A percentile compares a stretch with the other conserved stretches of the same genome.
These are phyloP conservation scores for Saccharum officinarum DNA, from an alignment of 176 grass and related monocot genomes.

Conservation along the genomic window DNA sequence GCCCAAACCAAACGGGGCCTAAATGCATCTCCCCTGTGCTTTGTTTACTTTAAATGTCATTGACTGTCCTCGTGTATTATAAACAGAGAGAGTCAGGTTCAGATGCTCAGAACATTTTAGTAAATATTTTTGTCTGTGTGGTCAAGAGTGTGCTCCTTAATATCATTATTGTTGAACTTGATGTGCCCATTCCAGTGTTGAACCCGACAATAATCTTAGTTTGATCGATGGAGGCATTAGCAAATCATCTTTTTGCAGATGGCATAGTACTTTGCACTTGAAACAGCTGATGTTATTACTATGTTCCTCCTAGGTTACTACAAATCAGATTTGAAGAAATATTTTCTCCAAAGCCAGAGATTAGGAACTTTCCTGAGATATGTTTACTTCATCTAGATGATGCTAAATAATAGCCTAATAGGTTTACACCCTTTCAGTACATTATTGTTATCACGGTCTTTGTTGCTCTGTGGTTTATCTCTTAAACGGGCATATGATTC, in stretches of 20 bases:
- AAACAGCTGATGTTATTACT: neutral
- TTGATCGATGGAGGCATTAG: neutral
- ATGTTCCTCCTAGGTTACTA: neutral
- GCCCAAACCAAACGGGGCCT: too few species aligned
- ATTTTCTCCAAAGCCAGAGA: neutral
- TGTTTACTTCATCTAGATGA: neutral
- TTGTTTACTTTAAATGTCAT: neutral
- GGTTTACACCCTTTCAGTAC: neutral
- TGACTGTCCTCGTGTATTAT: neutral
- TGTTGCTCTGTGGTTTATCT: neutral
- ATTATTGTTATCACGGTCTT: neutral
- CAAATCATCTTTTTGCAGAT: neutral
- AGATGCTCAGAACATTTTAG: neutral
- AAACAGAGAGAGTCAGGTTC: neutral
- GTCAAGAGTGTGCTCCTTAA: neutral
- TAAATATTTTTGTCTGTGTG: neutral
- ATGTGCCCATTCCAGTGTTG: neutral
- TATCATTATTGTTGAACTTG: neutral
- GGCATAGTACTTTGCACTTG: neutral
- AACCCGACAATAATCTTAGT: neutral
- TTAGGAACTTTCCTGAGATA: neutral
- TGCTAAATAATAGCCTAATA: constrained; percentile 20
- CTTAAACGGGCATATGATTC: neutral
- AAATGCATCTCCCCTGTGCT: too few species aligned
- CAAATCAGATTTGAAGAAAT: neutral